A percentile compares a stretch with the other conserved stretches of the same genome.
Evolutionary conservation across 2,329 filamentous ascomycete genomes (phyloP).

Genomic region (Fonsecaea pugnacius): DNA sequence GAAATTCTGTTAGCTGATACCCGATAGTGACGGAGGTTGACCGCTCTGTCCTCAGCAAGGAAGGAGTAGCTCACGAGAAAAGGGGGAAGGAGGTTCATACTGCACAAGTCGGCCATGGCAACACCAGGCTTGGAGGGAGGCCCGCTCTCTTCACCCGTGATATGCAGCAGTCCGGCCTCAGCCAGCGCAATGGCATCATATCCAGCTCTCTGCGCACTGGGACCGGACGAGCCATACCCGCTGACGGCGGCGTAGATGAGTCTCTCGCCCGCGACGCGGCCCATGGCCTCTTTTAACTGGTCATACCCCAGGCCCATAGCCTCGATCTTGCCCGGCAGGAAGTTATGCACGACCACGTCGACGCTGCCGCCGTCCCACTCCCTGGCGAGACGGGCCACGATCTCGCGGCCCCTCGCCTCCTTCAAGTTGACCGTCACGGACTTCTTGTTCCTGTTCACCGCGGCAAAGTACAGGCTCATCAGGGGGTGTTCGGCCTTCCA

Average conservation of each 20-base stretch:
- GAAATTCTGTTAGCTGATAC: background rate
- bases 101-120: conserved; percentile 35
- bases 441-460: conserved; percentile 36
- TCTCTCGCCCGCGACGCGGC: conserved; percentile 40
- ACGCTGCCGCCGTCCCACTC: conserved; percentile 12
- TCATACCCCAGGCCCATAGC: conserved; percentile 49
- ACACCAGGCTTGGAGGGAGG: conserved; percentile 35
- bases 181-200: conserved; percentile 36
- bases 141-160: conserved; percentile 30
- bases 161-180: conserved; percentile 35
- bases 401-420: conserved; percentile 14
- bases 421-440: conserved; percentile 33
- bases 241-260: conserved; percentile 59
- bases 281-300: conserved; percentile 40
- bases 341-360: conserved; percentile 36
- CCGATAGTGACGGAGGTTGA: background rate
- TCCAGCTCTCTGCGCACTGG: conserved; percentile 38
- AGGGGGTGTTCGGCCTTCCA: conserved; percentile 30
- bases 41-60: background rate
- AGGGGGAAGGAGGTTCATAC: background rate
- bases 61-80: background rate
- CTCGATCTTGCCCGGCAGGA: conserved; percentile 51
- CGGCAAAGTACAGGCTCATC: conserved; percentile 44
- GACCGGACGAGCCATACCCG: conserved; percentile 57
- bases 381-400: conserved; percentile 25